Evolutionary conservation across 192 early-diverging fungal genomes (phyloP), one percentile per base, ranked within the genome.

Genomic region (Backusella australiensis): DNA sequence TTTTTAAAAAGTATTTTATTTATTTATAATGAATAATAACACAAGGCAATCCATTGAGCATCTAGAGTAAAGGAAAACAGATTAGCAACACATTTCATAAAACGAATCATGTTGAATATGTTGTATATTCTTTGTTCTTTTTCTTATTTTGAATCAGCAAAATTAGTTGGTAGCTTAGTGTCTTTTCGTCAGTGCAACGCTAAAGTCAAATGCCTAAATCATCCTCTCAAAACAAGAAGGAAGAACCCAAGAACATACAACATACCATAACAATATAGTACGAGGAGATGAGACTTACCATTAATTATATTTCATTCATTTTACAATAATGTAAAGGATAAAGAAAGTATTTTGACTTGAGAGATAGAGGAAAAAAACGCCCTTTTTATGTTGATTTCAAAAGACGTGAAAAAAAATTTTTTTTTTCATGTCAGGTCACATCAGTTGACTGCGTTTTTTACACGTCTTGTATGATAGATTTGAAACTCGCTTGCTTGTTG

Each of bases 131-230:
- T 19, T 67, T 42, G 67, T 7, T 8, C n/a, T 6, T 49, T 49
- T 49, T 49, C 46, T 49, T 49, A 7, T 49, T 49, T 49, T 49
- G 46, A 49, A 15, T 75, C 63, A 63, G 63, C 38, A 21, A 34
- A 42, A n/a, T 32, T 42, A 42, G 42, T 67, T 67, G 74, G 74
- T 75, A 75, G 74, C 74, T 75, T 63, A 65, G 74, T 56, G 11
- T 23, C 46, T 75, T 67, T 67, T 75, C 74, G 63, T 75, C 74
- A 75, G 11, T 39, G 74, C 23, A 66, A 41, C 38, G 23, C 74
- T 75, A 75, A 75, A 75, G 74, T 65, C 74, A 75, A 75, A 75
- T 75, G 74, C 74, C 74, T 65, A 41, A 46, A 66, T 75, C 74
- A 75, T 75, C 74, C 59, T 67, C 53, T 70, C 46, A 49, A 49